Conservation (phyloP, 495 filamentous ascomycete species). For the Tuber calosporum region DNA sequence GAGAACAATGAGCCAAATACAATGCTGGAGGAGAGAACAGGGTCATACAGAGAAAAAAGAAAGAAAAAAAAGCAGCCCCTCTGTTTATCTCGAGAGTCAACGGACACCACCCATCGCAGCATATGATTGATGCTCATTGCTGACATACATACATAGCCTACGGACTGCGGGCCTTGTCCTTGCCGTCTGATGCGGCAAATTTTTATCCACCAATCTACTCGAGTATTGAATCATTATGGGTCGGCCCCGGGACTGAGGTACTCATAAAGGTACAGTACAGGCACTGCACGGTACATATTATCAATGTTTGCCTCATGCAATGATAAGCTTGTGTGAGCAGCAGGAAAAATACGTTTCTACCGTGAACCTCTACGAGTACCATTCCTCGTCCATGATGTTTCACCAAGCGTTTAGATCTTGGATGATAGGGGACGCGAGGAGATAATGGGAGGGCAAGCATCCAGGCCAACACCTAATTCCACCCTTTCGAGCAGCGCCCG, state of each 20-base stretch:
- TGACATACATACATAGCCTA: not conserved
- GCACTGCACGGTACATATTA: not conserved
- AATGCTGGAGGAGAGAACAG: not conserved
- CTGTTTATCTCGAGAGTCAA: not conserved
- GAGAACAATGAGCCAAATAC: not conserved
- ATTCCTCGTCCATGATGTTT: not conserved
- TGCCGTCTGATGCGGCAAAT: not conserved
- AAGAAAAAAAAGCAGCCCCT: not conserved
- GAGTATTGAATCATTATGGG: not conserved
- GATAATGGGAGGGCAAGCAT: not conserved
- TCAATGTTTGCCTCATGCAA: not conserved
- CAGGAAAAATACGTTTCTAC: not conserved
- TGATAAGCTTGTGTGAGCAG: not conserved
- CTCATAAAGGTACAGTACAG: conserved; percentile 1
- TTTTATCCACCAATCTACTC: conserved; percentile 5
- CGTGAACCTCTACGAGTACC: no score
- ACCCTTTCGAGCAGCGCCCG: not conserved
- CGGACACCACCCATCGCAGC: not conserved
- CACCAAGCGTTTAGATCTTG: not conserved
- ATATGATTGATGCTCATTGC: conserved; percentile 1
- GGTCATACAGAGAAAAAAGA: not conserved
- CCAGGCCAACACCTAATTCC: not conserved
- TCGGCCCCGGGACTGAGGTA: not conserved
- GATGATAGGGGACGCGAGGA: not conserved
- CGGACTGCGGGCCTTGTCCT: not conserved